Evolutionary conservation across 1,284 basidiomycete genomes (phyloP), one percentile per base, ranked within the genome.

Genomic region (Boletus smithii): DNA sequence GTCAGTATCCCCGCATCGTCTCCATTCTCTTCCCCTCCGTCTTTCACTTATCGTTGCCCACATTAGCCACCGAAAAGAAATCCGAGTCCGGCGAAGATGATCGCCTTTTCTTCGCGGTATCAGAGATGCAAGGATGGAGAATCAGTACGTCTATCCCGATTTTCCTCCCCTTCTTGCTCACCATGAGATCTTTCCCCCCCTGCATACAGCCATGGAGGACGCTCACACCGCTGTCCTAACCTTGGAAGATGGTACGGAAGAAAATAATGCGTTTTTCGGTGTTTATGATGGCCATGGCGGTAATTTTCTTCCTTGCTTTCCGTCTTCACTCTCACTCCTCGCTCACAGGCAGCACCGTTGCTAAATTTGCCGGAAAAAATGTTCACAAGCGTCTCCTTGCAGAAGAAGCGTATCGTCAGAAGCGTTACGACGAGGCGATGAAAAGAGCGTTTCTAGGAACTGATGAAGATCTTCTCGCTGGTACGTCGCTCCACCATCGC

Each of bases 81-180:
- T 88, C 91, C 26, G 81, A 88, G 55, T 71, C 77, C 29, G 94
- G 92, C 48, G 77, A 78, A 60, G 85, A 95, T 79, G 81, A 79
- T 55, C 81, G 84, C 53, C 88, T 86, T 68, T 70, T 81, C 53
- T 98, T 87, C 69, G 89, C 82, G 9, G 77, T 97, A 41, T 88
- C 90, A 35, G 95, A 98, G 73, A 99, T 99, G 97, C 97, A 99
- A 72, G 97, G 97, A 59, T 99, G 97, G 97, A 80, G 97, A 71
- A 90, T 98, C 72, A 87, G 95, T 97, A 61, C 71, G 94, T 77
- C 6, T 42, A 14, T 22, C 14, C 20, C 45, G 42, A 33, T 18
- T 44, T 46, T 31, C 30, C 10, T 5, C 4, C 16, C 11, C 22
- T 24, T 6, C 24, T n/a, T n/a, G n/a, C n/a, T n/a, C n/a, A n/a